phyloP scores from a whole-genome alignment of 208 protist genomes.

The Plasmodiophora brassicae region DNA sequence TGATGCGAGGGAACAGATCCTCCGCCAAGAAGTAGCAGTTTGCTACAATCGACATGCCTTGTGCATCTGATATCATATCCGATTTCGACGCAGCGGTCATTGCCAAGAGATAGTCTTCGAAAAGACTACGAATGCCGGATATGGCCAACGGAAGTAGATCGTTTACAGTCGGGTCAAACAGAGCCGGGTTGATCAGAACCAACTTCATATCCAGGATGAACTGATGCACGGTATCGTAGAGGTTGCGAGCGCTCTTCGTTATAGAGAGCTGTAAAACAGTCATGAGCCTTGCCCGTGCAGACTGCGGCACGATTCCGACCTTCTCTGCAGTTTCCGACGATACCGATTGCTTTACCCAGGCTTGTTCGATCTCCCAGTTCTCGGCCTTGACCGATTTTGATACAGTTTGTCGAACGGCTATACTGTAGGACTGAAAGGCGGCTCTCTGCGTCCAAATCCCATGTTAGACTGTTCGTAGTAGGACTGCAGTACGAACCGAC shows the following conservation, averaged over 20 bases:
- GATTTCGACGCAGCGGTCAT: neutral
- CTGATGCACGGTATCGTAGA: slow-evolving; percentile 5
- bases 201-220: neutral
- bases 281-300: neutral
- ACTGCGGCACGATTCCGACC: neutral
- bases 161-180: slow-evolving; percentile 22
- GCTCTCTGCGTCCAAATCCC: neutral
- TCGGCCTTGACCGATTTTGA: neutral
- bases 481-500: neutral
- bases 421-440: neutral
- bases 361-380: neutral
- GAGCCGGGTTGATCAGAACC: neutral
- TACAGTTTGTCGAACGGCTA: neutral
- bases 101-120: neutral
- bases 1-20: neutral
- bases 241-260: neutral
- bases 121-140: neutral
- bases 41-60: neutral
- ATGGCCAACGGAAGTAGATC: neutral
- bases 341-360: neutral
- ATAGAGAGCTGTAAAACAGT: neutral
- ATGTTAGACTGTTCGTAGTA: neutral
- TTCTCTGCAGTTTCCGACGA: neutral
- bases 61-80: neutral
- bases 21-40: neutral